Evolutionary conservation across 441 rosid genomes (phyloP).

Genomic region (Gossypium trilobum): DNA sequence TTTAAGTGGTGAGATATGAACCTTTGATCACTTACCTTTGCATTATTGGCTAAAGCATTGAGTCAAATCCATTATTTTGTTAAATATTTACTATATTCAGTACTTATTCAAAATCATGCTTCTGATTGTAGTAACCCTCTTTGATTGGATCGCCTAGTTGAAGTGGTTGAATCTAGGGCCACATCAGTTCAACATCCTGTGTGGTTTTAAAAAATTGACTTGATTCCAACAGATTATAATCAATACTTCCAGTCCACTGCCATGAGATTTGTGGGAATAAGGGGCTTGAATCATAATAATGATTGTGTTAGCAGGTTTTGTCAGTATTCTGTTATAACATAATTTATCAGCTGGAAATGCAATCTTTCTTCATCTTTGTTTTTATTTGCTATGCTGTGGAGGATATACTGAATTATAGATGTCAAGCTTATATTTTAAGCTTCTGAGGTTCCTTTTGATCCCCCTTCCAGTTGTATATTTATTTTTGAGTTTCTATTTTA

Average conservation of each 20-base stretch:
- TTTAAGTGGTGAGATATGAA: background rate
- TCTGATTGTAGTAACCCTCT: no score
- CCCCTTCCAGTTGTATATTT: background rate
- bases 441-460: slow-evolving; percentile 5
- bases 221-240: background rate
- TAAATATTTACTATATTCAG: background rate
- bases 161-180: background rate
- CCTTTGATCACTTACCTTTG: background rate
- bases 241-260: background rate
- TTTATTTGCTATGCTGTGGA: background rate
- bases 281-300: slow-evolving; percentile 1
- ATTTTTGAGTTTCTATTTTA: slow-evolving; percentile 3
- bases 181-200: background rate
- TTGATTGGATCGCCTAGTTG: background rate
- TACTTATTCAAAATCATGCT: background rate
- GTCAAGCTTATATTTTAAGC: slow-evolving; percentile 2
- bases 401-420: background rate
- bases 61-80: background rate
- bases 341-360: background rate
- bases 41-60: background rate
- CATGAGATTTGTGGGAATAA: background rate
- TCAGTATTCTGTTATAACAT: background rate
- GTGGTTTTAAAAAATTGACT: background rate
- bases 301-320: background rate
- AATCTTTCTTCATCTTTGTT: background rate